Evolutionary conservation across 495 filamentous ascomycete species (phyloP).

Genomic region (Parathielavia appendiculata): DNA sequence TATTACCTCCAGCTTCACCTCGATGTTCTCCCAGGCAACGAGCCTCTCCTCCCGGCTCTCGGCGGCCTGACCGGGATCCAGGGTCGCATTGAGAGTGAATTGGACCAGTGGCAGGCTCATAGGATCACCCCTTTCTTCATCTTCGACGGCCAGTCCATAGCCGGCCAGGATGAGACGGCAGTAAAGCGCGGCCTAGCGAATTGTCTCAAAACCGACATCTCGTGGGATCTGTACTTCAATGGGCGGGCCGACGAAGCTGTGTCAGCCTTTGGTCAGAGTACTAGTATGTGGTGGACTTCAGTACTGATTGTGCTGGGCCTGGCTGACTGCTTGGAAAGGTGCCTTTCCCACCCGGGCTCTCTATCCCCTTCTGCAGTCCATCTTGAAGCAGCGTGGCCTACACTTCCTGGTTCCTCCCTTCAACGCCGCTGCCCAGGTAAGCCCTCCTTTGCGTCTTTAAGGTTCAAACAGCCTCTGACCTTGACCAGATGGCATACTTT

Average conservation of each 20-base stretch:
- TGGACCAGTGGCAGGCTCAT: constrained; percentile 60
- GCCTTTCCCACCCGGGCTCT: constrained; percentile 56
- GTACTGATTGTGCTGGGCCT: not conserved
- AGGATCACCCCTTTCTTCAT: constrained; percentile 72
- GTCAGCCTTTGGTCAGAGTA: constrained; percentile 66
- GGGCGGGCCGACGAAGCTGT: constrained; percentile 74
- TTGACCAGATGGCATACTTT: constrained; percentile 70
- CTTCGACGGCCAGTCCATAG: constrained; percentile 79
- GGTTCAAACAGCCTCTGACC: constrained; percentile 19
- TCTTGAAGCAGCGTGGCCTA: constrained; percentile 62
- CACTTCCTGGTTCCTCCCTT: constrained; percentile 86
- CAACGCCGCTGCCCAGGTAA: constrained; percentile 82
- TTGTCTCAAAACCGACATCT: constrained; percentile 49
- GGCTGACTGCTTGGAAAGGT: constrained; percentile 37
- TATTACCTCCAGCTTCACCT: constrained; percentile 78
- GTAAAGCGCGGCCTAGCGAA: constrained; percentile 44
- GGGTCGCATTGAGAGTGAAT: constrained; percentile 64
- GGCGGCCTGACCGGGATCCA: constrained; percentile 80
- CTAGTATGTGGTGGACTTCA: constrained; percentile 51
- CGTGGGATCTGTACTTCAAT: constrained; percentile 84
- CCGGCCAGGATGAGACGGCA: constrained; percentile 57
- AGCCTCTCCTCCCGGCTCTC: constrained; percentile 83
- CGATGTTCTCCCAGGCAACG: constrained; percentile 59
- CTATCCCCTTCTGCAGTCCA: constrained; percentile 67
- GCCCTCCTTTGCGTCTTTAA: constrained; percentile 11